phyloP scores from a whole-genome alignment of 495 filamentous ascomycete species.

The Penicillium paxilli region DNA sequence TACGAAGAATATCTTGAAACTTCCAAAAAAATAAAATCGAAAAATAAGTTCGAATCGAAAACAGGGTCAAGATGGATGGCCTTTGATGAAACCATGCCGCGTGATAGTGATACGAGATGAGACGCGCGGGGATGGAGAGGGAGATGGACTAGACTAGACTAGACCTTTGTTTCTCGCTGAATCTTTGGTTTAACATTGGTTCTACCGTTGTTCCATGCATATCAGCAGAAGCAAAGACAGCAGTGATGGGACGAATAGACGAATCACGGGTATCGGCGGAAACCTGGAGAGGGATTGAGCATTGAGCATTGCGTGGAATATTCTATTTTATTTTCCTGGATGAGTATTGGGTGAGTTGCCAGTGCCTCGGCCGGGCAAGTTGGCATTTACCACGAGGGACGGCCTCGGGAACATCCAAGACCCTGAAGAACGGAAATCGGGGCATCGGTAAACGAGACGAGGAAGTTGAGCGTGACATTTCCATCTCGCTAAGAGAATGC shows the following conservation, averaged over 20 bases:
- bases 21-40: no score
- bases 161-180: no score
- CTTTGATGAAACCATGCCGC: conserved; percentile 2
- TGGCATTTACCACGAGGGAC: background rate
- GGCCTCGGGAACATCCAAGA: background rate
- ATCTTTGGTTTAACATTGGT: conserved; percentile 11
- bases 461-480: no score
- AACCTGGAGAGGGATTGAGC: no score
- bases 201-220: conserved; percentile 40
- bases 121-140: background rate
- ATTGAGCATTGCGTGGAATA: no score
- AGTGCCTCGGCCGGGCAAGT: background rate
- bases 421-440: background rate
- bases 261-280: conserved; percentile 3
- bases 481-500: background rate
- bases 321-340: background rate
- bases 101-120: conserved; percentile 14
- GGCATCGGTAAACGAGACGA: no score
- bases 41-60: no score
- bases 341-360: background rate
- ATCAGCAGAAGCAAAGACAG: conserved; percentile 22
- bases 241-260: conserved; percentile 18
- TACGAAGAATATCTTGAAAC: no score
- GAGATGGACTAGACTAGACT: no score
- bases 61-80: no score